Percentiles rank a stretch among this genome's conserved stretches.
These are phyloP conservation scores for Vaccinium darrowii DNA, from an alignment of 148 eudicot species.

Conservation along the genomic window DNA sequence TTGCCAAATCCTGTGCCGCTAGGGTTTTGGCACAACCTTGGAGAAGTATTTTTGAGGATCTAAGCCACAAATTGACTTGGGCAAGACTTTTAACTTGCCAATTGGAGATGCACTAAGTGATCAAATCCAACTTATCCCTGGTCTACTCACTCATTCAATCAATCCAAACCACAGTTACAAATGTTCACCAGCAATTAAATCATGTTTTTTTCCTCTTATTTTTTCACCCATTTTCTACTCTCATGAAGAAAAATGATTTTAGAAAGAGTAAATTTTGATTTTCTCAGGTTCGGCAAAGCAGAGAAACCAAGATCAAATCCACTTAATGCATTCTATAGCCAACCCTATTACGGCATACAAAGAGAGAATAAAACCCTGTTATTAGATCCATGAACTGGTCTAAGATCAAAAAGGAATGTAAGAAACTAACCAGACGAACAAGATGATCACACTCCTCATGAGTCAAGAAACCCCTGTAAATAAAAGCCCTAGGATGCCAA, in stretches of 20 bases:
- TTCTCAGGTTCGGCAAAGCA: background rate
- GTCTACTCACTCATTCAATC: slow-evolving; percentile 36
- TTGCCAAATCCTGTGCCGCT: background rate
- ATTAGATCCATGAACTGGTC: background rate
- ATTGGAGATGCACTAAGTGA: background rate
- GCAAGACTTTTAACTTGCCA: too few relatives aligned
- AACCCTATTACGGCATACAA: background rate
- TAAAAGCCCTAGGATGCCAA: slow-evolving; percentile 83
- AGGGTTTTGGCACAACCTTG: background rate
- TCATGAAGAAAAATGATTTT: background rate
- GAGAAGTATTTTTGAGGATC: background rate
- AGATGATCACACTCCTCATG: slow-evolving; percentile 89
- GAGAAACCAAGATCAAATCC: background rate
- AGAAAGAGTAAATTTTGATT: background rate
- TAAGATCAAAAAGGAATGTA: background rate
- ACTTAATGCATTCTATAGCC: background rate
- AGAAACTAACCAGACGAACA: slow-evolving; percentile 49
- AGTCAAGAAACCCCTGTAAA: slow-evolving; percentile 63
- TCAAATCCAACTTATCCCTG: slow-evolving; percentile 44
- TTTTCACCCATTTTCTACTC: background rate
- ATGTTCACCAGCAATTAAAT: background rate
- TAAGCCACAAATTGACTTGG: background rate
- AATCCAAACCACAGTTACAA: slow-evolving; percentile 10
- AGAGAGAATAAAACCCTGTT: background rate
- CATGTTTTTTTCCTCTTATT: background rate